Base-by-base conservation (phyloP, 2,329 filamentous ascomycete species). In the Claviceps fusiformis region DNA sequence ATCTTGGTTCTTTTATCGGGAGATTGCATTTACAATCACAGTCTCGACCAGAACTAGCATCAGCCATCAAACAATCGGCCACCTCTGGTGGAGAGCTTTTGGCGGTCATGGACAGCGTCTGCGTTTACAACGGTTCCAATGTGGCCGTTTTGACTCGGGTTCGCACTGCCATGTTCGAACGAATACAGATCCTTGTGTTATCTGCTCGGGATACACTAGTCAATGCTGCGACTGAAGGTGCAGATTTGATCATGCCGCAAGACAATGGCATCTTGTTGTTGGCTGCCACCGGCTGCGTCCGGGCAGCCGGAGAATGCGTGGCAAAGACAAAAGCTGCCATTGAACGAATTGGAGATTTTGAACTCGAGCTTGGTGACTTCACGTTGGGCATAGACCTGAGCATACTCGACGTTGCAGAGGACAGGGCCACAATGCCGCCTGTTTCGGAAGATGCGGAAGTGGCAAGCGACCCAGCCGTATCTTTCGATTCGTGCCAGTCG, bases 1-100 rank as follows among this genome's bases (percentile, higher is more conserved):
- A 91, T 65, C 81, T 98, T 53, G 92, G 89, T 52, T 95, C 89
- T 5, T 95, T 97, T 67, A 92, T 97, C 66, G 93, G 93, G 17
- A 78, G 82, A 43, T 78, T 96, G 55, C 89, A 96, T 68, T 76
- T 96, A 57, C 90, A 96, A 67, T 93, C 91, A n/a, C 86, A 93
- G 59, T 93, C 90, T 8, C 86, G 89, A 9, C 82, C 86, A 1
- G 90, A 95, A 67, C 77, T 97, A 51, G 82, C 90, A 37, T 73
- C 84, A 11, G 90, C 88, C 17, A 92, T 95, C 50, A 85, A 88
- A 65, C 85, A 92, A 66, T 89, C 91, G 9, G 87, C 91, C 10
- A 78, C 82, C 8, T 90, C 91, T 3, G 95, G 91, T 59, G 85
- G 85, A 50, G 82, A 86, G 60, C 77, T 97, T 51, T 75, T 96